phyloP scores from a whole-genome alignment of 2,329 filamentous ascomycete genomes.

The Thyridium curvatum region DNA sequence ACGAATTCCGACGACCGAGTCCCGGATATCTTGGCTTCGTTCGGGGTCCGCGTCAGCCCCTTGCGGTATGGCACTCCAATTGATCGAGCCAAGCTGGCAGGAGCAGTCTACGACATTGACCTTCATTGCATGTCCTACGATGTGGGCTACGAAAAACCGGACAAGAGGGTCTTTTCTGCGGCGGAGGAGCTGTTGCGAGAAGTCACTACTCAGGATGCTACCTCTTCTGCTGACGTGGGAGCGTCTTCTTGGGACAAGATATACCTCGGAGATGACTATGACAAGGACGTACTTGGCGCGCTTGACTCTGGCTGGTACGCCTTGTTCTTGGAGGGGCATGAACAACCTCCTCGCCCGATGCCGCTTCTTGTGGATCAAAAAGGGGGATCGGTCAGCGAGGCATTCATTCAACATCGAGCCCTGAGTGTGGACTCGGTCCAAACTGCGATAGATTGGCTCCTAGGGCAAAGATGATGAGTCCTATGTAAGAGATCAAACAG shows the following conservation, averaged over 20 bases:
- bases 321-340: conserved; percentile 1
- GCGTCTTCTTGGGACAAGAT: conserved; percentile 6
- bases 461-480: no score
- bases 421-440: no score
- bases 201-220: neutral
- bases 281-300: conserved; percentile 8
- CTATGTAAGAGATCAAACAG: no score
- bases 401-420: no score
- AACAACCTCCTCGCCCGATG: no score
- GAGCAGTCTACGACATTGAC: conserved; percentile 29
- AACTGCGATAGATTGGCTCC: no score
- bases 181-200: conserved; percentile 33
- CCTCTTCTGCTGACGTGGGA: neutral
- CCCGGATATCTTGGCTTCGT: conserved; percentile 41
- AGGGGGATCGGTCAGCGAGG: no score
- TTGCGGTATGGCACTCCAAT: conserved; percentile 17
- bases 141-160: conserved; percentile 54
- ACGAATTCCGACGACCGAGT: conserved; percentile 61
- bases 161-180: conserved; percentile 46
- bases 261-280: conserved; percentile 11
- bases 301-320: conserved; percentile 9
- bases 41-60: conserved; percentile 42
- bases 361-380: no score
- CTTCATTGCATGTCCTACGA: conserved; percentile 60
- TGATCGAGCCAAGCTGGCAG: neutral